These are phyloP conservation scores for Aureobasidium sp. DNA, from an alignment of 2,329 filamentous ascomycete genomes.

Conservation along the genomic window DNA sequence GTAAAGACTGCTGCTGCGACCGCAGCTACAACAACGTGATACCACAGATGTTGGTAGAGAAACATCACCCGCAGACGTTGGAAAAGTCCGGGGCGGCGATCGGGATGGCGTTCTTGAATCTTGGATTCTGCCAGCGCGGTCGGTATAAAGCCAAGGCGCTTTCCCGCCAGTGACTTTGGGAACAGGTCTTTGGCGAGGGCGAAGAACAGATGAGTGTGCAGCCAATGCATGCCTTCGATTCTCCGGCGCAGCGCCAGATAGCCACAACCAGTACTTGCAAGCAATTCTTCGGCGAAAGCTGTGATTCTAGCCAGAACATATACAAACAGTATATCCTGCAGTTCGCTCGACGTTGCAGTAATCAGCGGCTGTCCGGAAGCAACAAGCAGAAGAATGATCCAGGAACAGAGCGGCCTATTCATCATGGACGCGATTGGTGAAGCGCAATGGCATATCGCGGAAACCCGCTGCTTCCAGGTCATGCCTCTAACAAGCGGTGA, in stretches of 20 bases:
- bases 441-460: conserved; percentile 1
- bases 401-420: conserved; percentile 7
- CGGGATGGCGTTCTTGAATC: conserved; percentile 2
- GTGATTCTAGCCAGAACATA: background rate
- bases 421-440: conserved; percentile 9
- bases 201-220: conserved; percentile 2
- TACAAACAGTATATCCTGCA: background rate
- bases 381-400: conserved; percentile 4
- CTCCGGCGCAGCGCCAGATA: background rate
- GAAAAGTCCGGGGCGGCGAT: background rate
- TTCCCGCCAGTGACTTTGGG: background rate
- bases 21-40: conserved; percentile 33
- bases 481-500: background rate
- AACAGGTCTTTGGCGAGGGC: background rate
- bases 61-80: conserved; percentile 31
- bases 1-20: conserved; percentile 2
- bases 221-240: background rate
- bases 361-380: conserved; percentile 1
- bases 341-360: background rate
- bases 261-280: conserved; percentile 4
- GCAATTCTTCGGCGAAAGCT: background rate
- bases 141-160: background rate
- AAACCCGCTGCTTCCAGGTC: background rate
- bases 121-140: conserved; percentile 7
- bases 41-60: conserved; percentile 48